Base-by-base conservation (phyloP, 331 rosid genomes). In the Pyrus hybrid region DNA sequence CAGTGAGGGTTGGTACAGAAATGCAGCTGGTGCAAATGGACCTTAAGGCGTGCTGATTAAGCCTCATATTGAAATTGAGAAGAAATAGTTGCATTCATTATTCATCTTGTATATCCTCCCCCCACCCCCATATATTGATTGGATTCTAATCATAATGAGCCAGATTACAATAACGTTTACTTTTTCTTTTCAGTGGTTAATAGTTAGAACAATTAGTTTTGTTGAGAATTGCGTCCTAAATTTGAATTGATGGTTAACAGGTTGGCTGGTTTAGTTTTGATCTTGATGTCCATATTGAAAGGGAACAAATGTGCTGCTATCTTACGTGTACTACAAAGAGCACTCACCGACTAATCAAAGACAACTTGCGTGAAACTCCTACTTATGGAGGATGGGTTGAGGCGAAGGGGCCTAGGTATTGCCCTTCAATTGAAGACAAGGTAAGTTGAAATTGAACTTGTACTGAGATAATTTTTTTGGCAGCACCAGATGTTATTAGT, bases 341-440 rank as follows among this genome's bases (percentile, higher is more conserved):
- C 63, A 94, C 98, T 33, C 98, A 94, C 82, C 91, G 87, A 81
- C 86, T 94, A 84, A 91, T 93, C 74, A 85, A 81, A 76, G 96
- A 91, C 22, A 94, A 94, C 80, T 83, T 94, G 81, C 92, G 88
- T 67, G 97, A 94, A 86, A 94, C 98, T 79, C 97, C 97, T 75
- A 94, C 98, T 30, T 94, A 94, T 77, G 98, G 98, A 41, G 98
- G 98, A 68, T 93, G 97, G 98, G 93, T 90, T 72, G 98, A 91
- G 82, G 95, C 98, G 54, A 93, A 90, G 85, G 98, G 98, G 76
- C 98, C 98, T 63, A 85, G 98, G 87, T 93, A 93, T 79, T 93
- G 98, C 82, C 98, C 98, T 71, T 93, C 97, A 35, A 93, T 93
- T 79, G 98, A 93, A 85, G 98, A 93, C 83, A 93, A 93, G 98